phyloP scores from a whole-genome alignment of 805 yeast species.

The Kurtzmaniella fragi region DNA sequence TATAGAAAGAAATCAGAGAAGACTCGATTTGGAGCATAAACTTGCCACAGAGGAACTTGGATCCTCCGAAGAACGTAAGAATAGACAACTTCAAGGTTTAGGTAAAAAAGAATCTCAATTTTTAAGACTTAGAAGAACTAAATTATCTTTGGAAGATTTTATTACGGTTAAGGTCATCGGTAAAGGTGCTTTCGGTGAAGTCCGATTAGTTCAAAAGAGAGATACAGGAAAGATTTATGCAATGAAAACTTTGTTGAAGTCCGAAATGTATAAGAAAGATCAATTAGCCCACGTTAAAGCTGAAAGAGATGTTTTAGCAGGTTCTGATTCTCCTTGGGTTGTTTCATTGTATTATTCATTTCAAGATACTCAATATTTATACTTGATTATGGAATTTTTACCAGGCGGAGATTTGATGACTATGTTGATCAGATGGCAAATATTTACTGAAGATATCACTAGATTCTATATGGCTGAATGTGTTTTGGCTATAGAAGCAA shows the following conservation, averaged over 20 bases:
- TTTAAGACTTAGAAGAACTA: slow-evolving; percentile 77
- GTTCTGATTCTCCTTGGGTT: slow-evolving; percentile 85
- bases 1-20: slow-evolving; percentile 90
- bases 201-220: slow-evolving; percentile 83
- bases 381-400: slow-evolving; percentile 72
- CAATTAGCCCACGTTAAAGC: slow-evolving; percentile 95
- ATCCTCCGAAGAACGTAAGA: slow-evolving; percentile 74
- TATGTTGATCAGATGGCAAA: slow-evolving; percentile 91
- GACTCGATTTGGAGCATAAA: slow-evolving; percentile 76
- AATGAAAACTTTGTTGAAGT: slow-evolving; percentile 85
- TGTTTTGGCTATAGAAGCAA: slow-evolving; percentile 90
- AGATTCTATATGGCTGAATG: slow-evolving; percentile 95
- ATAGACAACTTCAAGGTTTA: slow-evolving; percentile 72
- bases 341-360: slow-evolving; percentile 78
- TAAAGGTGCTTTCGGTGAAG: slow-evolving; percentile 98
- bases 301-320: slow-evolving; percentile 91
- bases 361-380: slow-evolving; percentile 71
- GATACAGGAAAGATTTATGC: slow-evolving; percentile 92
- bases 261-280: slow-evolving; percentile 93
- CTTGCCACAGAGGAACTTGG: slow-evolving; percentile 60
- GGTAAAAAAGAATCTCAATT: slow-evolving; percentile 89
- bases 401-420: slow-evolving; percentile 93
- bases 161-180: slow-evolving; percentile 88
- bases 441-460: slow-evolving; percentile 88
- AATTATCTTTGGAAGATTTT: slow-evolving; percentile 78